Evolutionary conservation across 1,284 basidiomycete genomes (phyloP).

Genomic region (Rhodotorula sp.): DNA sequence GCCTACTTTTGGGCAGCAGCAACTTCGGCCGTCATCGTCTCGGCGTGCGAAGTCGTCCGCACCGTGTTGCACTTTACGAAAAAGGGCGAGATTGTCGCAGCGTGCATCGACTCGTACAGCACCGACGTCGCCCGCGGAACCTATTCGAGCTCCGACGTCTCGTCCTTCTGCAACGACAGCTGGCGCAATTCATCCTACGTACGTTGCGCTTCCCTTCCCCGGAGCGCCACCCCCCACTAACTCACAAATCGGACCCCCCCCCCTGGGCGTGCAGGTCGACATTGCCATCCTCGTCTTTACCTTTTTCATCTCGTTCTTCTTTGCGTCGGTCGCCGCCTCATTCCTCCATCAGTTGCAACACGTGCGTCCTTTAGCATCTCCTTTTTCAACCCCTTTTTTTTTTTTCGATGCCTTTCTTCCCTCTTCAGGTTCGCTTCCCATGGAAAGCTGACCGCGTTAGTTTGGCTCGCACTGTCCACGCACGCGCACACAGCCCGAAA

Average conservation of each 20-base stretch:
- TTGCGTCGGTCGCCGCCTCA: constrained; percentile 32
- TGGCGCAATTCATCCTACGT: constrained; percentile 31
- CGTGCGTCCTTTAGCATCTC: constrained; percentile 1
- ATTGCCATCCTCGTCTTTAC: constrained; percentile 32
- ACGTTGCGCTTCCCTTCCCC: neutral
- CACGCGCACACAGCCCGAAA: constrained; percentile 11
- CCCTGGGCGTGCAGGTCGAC: too few species aligned
- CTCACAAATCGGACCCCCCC: too few species aligned
- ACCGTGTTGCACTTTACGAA: constrained; percentile 27
- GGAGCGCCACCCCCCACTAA: neutral
- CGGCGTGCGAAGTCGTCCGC: constrained; percentile 15
- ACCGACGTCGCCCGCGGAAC: constrained; percentile 8
- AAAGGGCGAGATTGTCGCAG: constrained; percentile 17
- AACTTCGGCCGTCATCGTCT: constrained; percentile 23
- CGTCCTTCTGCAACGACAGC: constrained; percentile 10
- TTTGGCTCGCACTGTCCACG: too few species aligned
- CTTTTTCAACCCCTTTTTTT: too few species aligned
- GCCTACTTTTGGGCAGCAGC: constrained; percentile 28
- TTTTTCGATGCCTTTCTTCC: too few species aligned
- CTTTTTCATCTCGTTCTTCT: constrained; percentile 30
- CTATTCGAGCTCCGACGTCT: neutral
- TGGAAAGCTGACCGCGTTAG: too few species aligned
- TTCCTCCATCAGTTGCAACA: constrained; percentile 37
- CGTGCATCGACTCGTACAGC: constrained; percentile 14
- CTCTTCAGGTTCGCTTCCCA: too few species aligned